Evolutionary conservation across 2,329 filamentous ascomycete genomes (phyloP).

Genomic region (Alternaria triticimaculans): DNA sequence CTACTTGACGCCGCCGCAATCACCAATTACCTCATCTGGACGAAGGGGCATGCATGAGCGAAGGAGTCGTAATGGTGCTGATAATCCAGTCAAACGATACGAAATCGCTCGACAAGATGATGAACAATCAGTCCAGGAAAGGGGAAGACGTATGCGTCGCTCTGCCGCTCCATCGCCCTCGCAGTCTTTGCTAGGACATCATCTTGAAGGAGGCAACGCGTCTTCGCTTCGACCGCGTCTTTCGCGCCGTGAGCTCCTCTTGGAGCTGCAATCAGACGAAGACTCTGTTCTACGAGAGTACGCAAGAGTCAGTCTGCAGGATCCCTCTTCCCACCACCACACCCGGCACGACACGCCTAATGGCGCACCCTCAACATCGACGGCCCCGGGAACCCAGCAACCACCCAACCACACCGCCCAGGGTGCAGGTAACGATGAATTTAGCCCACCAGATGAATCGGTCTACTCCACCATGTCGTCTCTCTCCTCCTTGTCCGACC

Average conservation of each 20-base stretch:
- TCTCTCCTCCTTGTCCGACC: not conserved
- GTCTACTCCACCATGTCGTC: not conserved
- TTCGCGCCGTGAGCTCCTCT: conserved; percentile 1
- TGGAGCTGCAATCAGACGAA: conserved; percentile 2
- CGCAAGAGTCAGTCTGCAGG: not conserved
- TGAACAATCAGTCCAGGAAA: not conserved
- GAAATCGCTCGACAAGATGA: not conserved
- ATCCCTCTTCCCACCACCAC: not conserved
- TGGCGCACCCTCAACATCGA: not conserved
- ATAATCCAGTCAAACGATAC: not conserved
- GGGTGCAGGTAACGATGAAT: not conserved
- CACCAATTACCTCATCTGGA: not conserved
- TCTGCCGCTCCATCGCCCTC: conserved; percentile 1
- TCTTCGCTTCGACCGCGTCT: not conserved
- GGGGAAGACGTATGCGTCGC: not conserved
- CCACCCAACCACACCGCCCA: not conserved
- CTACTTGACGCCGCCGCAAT: not conserved
- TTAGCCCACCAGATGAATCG: not conserved
- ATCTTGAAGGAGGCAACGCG: not conserved
- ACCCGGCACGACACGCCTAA: not conserved
- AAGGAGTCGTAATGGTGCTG: not conserved
- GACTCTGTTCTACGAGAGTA: conserved; percentile 8
- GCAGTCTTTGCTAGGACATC: not conserved
- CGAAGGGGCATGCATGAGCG: not conserved
- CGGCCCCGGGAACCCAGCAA: not conserved